Base-by-base conservation (phyloP, 768 basidiomycete genomes). In the Boletus sensibilis region DNA sequence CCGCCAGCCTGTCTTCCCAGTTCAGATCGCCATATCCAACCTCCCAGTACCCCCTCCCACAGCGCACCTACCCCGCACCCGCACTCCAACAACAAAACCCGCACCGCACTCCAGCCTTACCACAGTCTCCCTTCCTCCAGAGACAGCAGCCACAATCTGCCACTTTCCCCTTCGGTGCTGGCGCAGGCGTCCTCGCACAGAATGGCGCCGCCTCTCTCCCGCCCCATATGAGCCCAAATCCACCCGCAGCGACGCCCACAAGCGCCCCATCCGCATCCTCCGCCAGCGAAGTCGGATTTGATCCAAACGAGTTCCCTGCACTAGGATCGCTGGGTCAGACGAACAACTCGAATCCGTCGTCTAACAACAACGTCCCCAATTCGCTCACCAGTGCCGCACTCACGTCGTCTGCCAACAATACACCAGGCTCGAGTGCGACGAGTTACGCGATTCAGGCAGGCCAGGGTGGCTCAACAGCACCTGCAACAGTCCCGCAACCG, bases 291-390 rank as follows among this genome's bases (percentile, higher is more conserved):
- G 85, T 89, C 56, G 87, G 86, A 20, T 82, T 92, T 38, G 91
- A 92, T 76, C 90, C 85, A 33, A 91, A 90, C 66, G 91, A 92
- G 72, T 92, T 92, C 64, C 91, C 91, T n/a, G 90, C 89, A 14
- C 82, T 93, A 20, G 91, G 91, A 33, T 77, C 81, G 39, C 85
- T 86, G 41, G 79, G 81, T 14, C 79, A 77, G 57, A 76, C 74
- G 47, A 75, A 70, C 41, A 75, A 58, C 63, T 76, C 67, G 41
- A 78, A 74, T 62, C 74, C 72, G 41, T 67, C 72, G 39, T 56
- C 68, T 13, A 74, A 65, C 45, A 76, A 72, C 37, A 75, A 67
- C 45, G 63, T 65, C 20, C 68, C 70, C 3, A 21, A 20, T 40
- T 67, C 71, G 29, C 75, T 65, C 25, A 42, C 51, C 5, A 51